Evolutionary conservation across 352 stramenopile genomes (phyloP).

Genomic region (Phytophthora vignae): DNA sequence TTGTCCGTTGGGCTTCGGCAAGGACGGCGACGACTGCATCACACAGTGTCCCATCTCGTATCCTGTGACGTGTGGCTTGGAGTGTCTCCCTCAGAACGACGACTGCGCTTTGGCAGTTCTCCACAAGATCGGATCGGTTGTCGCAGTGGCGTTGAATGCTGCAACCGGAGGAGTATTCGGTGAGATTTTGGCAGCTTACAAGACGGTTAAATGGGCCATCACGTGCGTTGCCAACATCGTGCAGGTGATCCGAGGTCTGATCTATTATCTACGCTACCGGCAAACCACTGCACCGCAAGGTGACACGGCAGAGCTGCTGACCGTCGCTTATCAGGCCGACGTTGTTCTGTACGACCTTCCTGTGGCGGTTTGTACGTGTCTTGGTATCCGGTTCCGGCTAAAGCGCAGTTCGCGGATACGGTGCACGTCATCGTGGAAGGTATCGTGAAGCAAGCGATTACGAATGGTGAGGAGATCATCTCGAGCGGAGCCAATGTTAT

Average conservation of each 20-base stretch:
- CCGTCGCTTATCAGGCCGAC: conserved; percentile 29
- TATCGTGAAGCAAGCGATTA: conserved; percentile 38
- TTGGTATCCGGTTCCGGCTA: conserved; percentile 10
- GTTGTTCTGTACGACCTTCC: conserved; percentile 34
- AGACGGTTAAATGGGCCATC: conserved; percentile 16
- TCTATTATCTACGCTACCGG: conserved; percentile 35
- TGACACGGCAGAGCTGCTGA: conserved; percentile 24
- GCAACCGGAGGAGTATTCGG: conserved; percentile 44
- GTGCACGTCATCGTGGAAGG: conserved; percentile 31
- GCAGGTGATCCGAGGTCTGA: conserved; percentile 17
- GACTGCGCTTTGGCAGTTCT: conserved; percentile 25
- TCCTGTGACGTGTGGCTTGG: conserved; percentile 50
- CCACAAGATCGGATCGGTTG: conserved; percentile 36
- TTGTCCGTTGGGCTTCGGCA: conserved; percentile 19
- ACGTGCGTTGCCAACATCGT: conserved; percentile 25
- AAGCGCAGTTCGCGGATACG: conserved; percentile 5
- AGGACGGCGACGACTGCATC: conserved; percentile 16
- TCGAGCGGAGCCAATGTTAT: conserved; percentile 31
- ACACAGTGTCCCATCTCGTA: conserved; percentile 54
- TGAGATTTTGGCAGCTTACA: conserved; percentile 6
- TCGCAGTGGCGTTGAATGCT: conserved; percentile 37
- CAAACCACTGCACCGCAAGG: conserved; percentile 29
- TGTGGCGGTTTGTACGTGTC: conserved; percentile 21
- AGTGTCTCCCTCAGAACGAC: conserved; percentile 55
- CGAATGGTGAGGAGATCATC: conserved; percentile 35